These are phyloP conservation scores for Lentinula edodes DNA, from an alignment of 768 basidiomycete genomes.

Conservation along the genomic window DNA sequence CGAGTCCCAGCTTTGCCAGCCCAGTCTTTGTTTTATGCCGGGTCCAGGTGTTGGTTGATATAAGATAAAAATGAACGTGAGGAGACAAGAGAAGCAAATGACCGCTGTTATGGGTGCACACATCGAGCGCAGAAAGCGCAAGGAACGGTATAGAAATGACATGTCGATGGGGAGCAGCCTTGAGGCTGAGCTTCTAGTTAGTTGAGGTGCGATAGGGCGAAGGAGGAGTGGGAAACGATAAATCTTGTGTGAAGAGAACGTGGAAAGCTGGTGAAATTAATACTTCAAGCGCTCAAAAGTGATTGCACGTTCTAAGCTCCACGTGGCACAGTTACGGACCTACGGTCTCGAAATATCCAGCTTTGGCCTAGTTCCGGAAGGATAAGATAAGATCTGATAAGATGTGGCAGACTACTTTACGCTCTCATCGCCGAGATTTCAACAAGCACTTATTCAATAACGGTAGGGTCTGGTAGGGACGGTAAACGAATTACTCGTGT, in stretches of 20 bases:
- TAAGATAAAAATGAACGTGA: slow-evolving; percentile 74
- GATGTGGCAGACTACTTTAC: too few species aligned
- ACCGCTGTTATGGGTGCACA: slow-evolving; percentile 57
- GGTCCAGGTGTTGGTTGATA: slow-evolving; percentile 76
- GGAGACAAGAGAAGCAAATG: slow-evolving; percentile 63
- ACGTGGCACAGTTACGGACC: too few species aligned
- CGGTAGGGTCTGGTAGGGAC: too few species aligned
- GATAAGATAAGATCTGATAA: too few species aligned
- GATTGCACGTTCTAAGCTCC: too few species aligned
- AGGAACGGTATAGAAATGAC: slow-evolving; percentile 16
- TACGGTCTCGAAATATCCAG: too few species aligned
- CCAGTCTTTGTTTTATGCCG: slow-evolving; percentile 63
- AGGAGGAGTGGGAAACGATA: neutral
- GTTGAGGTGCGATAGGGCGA: neutral
- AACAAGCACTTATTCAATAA: too few species aligned
- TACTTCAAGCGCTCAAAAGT: neutral
- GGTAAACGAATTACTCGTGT: too few species aligned
- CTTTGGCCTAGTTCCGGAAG: too few species aligned
- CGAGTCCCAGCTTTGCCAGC: slow-evolving; percentile 87
- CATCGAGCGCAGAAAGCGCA: slow-evolving; percentile 48
- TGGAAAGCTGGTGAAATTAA: neutral
- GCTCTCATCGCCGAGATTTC: too few species aligned
- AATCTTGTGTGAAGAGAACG: neutral
- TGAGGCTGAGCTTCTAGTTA: neutral
- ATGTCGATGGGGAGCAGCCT: neutral